These are phyloP conservation scores for Balansia obtecta DNA, from an alignment of 2,329 filamentous ascomycete species.

Conservation along the genomic window DNA sequence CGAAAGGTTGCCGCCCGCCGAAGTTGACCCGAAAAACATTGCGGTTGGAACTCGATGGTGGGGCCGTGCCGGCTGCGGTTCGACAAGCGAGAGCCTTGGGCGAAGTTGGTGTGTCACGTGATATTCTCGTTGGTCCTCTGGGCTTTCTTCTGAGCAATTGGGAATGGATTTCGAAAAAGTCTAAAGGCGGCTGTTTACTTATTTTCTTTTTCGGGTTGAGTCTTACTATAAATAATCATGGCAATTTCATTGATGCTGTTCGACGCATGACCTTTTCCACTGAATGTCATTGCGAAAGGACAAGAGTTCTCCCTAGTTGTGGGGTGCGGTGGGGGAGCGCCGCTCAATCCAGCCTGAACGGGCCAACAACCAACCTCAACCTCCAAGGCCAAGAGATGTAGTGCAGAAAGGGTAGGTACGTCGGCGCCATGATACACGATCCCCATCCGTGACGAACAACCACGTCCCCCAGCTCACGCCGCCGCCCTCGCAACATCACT, in stretches of 20 bases:
- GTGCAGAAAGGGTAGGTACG: constrained; percentile 15
- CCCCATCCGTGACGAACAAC: constrained; percentile 2
- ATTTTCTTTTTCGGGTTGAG: no score
- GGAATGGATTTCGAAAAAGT: no score
- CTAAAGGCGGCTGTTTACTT: no score
- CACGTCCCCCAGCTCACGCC: background rate
- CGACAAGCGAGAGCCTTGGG: background rate
- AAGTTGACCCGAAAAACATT: constrained; percentile 12
- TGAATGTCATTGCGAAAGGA: no score
- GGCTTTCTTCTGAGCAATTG: background rate
- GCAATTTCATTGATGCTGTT: no score
- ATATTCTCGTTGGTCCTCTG: background rate
- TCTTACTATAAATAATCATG: no score
- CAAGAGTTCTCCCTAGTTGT: background rate
- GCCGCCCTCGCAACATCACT: background rate
- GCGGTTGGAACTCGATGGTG: no score
- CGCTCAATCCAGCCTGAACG: background rate
- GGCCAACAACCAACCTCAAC: background rate
- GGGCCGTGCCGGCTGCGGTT: background rate
- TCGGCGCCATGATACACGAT: constrained; percentile 16
- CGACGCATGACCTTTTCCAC: no score
- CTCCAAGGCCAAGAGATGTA: background rate
- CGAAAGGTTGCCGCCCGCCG: constrained; percentile 11
- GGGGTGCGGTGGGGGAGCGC: background rate
- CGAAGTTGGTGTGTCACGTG: background rate